These are phyloP conservation scores for Urtica urens DNA, from an alignment of 306 rosid species.

Conservation along the genomic window DNA sequence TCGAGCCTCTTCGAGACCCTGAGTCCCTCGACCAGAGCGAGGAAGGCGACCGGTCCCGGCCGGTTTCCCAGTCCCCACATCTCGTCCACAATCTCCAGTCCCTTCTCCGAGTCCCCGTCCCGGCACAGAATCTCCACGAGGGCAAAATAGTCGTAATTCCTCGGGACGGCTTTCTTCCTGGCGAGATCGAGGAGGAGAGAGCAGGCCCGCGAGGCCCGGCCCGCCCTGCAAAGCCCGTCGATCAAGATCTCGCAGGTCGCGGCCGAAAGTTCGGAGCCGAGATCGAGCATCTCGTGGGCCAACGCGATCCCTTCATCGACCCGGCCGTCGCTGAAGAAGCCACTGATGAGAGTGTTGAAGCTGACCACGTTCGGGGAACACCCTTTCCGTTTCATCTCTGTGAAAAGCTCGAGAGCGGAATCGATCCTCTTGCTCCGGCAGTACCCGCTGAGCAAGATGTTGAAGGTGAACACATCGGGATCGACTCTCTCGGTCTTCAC, in stretches of 20 bases:
- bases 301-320: constrained; percentile 60
- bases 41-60: constrained; percentile 61
- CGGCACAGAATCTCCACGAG: constrained; percentile 46
- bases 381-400: constrained; percentile 64
- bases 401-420: constrained; percentile 57
- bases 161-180: constrained; percentile 43
- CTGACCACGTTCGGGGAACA: constrained; percentile 81
- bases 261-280: constrained; percentile 39
- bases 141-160: constrained; percentile 49
- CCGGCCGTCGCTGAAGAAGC: constrained; percentile 57
- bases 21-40: constrained; percentile 62
- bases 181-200: constrained; percentile 47
- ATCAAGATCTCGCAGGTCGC: constrained; percentile 78
- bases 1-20: constrained; percentile 32
- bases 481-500: constrained; percentile 32
- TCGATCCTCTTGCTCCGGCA: constrained; percentile 47
- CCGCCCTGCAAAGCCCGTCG: constrained; percentile 57
- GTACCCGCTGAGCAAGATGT: constrained; percentile 69
- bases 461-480: constrained; percentile 69
- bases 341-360: constrained; percentile 73
- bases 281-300: constrained; percentile 72
- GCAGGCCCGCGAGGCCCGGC: constrained; percentile 30
- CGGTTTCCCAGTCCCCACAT: constrained; percentile 44
- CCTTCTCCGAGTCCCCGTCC: constrained; percentile 31
- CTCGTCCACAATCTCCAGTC: constrained; percentile 48